Evolutionary conservation across 164 flowering plant genomes (phyloP).

Genomic region (Aristolochia contorta): DNA sequence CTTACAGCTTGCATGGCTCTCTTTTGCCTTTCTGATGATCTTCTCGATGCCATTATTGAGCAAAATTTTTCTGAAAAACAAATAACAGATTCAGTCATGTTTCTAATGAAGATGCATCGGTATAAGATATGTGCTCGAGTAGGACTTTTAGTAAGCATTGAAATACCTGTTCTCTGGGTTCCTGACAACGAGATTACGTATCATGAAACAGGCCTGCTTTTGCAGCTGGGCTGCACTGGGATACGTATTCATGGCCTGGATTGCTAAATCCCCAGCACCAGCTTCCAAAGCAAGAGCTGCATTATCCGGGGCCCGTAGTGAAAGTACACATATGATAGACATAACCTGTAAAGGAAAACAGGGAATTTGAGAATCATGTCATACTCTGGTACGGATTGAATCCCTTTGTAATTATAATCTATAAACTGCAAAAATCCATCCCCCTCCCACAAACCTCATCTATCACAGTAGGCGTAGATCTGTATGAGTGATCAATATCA

Average conservation of each 20-base stretch:
- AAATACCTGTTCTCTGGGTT: constrained; percentile 76
- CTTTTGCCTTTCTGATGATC: constrained; percentile 68
- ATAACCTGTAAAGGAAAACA: constrained; percentile 46
- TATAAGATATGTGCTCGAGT: neutral
- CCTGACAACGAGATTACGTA: constrained; percentile 79
- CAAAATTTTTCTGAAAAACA: constrained; percentile 47
- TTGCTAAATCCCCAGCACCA: constrained; percentile 88
- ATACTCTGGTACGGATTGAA: no score
- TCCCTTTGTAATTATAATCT: no score
- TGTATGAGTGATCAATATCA: neutral
- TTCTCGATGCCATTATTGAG: constrained; percentile 74
- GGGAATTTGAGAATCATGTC: no score
- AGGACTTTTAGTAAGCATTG: neutral
- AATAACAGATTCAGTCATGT: neutral
- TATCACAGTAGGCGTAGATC: no score
- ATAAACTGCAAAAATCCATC: no score
- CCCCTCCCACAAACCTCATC: no score
- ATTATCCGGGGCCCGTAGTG: constrained; percentile 71
- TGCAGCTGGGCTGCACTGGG: constrained; percentile 70
- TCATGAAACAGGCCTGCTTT: constrained; percentile 77
- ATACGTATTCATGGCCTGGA: constrained; percentile 73
- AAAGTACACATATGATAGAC: constrained; percentile 54
- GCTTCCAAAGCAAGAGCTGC: constrained; percentile 86
- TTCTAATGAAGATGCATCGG: neutral
- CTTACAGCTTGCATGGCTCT: constrained; percentile 64